Conservation (phyloP, 345 rosid genomes). For the Arabidopsis arenosa region DNA sequence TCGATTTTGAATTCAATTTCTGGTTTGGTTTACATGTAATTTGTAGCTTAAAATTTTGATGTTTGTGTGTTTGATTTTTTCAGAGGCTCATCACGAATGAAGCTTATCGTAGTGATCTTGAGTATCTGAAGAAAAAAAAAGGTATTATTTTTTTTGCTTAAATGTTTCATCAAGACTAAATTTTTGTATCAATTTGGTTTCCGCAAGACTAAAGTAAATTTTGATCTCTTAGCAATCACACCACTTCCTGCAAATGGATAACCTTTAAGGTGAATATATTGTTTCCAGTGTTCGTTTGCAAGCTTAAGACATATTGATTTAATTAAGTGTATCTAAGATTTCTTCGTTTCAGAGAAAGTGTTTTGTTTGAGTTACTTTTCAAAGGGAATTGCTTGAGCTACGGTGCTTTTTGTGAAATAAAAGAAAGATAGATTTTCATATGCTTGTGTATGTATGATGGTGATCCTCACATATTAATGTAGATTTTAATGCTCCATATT, state of each 20-base stretch:
- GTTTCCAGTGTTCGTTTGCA: not conserved
- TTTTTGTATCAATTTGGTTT: conserved; percentile 67
- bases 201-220: conserved; percentile 82
- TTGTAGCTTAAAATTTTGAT: not conserved
- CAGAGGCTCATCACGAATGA: conserved; percentile 94
- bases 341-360: conserved; percentile 7
- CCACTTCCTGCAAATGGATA: too few species aligned
- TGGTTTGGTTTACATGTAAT: not conserved
- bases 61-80: not conserved
- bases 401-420: too few species aligned
- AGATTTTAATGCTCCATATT: not conserved
- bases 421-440: not conserved
- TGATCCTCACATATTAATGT: not conserved
- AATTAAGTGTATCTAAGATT: conserved; percentile 5
- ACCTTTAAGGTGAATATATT: not conserved
- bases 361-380: not conserved
- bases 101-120: conserved; percentile 80
- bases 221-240: not conserved
- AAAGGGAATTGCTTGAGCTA: too few species aligned
- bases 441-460: not conserved
- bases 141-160: conserved; percentile 43
- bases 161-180: not conserved
- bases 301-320: conserved; percentile 7
- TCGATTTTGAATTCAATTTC: too few species aligned
- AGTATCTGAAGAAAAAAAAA: conserved; percentile 80